Conservation (phyloP, 2,329 filamentous ascomycete species). For the Thelonectria rubi region DNA sequence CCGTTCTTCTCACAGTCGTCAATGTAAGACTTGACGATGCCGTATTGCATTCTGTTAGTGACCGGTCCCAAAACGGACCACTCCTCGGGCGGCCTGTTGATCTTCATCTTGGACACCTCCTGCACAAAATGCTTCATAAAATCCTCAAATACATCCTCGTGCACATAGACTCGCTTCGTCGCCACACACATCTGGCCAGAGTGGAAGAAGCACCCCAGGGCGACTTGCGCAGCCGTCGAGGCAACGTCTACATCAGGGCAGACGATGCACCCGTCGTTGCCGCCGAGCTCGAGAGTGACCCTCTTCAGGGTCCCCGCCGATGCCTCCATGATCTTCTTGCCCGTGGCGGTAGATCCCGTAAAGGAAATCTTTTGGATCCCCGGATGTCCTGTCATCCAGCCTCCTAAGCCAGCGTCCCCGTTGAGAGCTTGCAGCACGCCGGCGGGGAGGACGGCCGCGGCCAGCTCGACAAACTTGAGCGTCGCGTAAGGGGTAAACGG, state of each 20-base stretch:
- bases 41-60: slow-evolving; percentile 71
- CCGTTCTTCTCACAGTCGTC: slow-evolving; percentile 56
- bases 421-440: slow-evolving; percentile 69
- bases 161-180: slow-evolving; percentile 66
- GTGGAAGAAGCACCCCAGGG: slow-evolving; percentile 64
- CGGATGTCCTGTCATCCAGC: slow-evolving; percentile 64
- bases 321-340: slow-evolving; percentile 67
- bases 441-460: slow-evolving; percentile 63
- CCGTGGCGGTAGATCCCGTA: slow-evolving; percentile 69
- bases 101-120: slow-evolving; percentile 43
- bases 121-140: slow-evolving; percentile 55
- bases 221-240: slow-evolving; percentile 37
- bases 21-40: slow-evolving; percentile 54
- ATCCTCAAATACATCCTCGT: slow-evolving; percentile 64
- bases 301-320: slow-evolving; percentile 65
- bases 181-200: slow-evolving; percentile 50
- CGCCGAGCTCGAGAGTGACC: slow-evolving; percentile 66
- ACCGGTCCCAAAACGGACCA: slow-evolving; percentile 56
- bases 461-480: slow-evolving; percentile 67
- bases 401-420: slow-evolving; percentile 68
- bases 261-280: slow-evolving; percentile 68
- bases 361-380: slow-evolving; percentile 70
- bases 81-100: slow-evolving; percentile 22
- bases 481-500: slow-evolving; percentile 65
- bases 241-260: slow-evolving; percentile 63